phyloP scores from a whole-genome alignment of 768 basidiomycete species.

The Lenzites betulinus region DNA sequence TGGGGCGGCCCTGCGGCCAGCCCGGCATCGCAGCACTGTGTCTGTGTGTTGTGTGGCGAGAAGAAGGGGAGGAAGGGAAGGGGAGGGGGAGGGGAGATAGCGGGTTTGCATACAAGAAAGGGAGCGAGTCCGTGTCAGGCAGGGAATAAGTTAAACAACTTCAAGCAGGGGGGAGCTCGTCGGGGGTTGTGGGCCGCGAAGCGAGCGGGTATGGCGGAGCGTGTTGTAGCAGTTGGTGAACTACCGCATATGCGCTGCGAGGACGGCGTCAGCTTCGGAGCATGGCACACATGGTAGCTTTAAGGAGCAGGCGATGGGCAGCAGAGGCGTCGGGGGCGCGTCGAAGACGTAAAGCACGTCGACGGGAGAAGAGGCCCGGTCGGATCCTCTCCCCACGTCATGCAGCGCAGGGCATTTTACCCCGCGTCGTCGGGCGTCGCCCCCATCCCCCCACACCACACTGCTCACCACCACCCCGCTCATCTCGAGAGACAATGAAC shows the following conservation, averaged over 20 bases:
- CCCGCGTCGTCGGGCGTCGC: not conserved
- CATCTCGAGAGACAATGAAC: not conserved
- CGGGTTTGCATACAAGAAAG: not conserved
- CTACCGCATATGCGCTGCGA: slow-evolving; percentile 21
- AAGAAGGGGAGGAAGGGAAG: not conserved
- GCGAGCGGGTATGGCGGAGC: not conserved
- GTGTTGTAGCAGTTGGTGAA: not conserved
- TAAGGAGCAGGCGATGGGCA: not conserved
- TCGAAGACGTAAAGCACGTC: slow-evolving; percentile 8
- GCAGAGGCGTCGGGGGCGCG: not conserved
- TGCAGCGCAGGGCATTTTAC: not conserved
- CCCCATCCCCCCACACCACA: not conserved
- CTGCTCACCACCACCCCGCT: not conserved
- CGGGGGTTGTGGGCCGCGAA: not conserved
- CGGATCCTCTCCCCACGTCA: slow-evolving; percentile 11
- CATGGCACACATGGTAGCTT: not conserved
- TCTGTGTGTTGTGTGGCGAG: too few relatives aligned
- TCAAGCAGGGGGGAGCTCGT: slow-evolving; percentile 3
- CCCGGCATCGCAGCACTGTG: too few relatives aligned
- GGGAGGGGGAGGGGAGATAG: not conserved
- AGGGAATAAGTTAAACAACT: slow-evolving; percentile 9
- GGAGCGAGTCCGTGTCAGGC: not conserved
- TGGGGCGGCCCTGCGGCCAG: too few relatives aligned
- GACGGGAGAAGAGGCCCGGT: not conserved
- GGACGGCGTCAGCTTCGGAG: slow-evolving; percentile 7